Evolutionary conservation across 2,329 filamentous ascomycete species (phyloP).

Genomic region (Emergomyces orientalis): DNA sequence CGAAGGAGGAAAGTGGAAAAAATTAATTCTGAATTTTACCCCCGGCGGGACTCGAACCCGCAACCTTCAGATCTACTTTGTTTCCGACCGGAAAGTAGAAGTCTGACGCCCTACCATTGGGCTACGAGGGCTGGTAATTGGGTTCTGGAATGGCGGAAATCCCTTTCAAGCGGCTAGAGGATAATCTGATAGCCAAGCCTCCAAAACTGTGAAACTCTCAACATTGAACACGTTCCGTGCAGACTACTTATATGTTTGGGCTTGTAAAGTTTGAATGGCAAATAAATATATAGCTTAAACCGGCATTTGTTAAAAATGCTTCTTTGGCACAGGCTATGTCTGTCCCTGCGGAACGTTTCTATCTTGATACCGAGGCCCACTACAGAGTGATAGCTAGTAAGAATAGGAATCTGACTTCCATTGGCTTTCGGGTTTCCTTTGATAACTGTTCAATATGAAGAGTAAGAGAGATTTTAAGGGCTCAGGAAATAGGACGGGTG

Average conservation of each 20-base stretch:
- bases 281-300: neutral
- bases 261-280: neutral
- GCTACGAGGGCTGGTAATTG: slow-evolving; percentile 1
- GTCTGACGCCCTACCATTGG: slow-evolving; percentile 7
- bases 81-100: neutral
- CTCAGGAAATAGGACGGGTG: neutral
- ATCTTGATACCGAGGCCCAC: too few relatives aligned
- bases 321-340: too few relatives aligned
- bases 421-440: too few relatives aligned
- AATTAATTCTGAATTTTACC: neutral
- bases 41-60: slow-evolving; percentile 5
- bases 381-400: too few relatives aligned
- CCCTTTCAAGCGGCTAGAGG: neutral
- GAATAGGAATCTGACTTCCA: too few relatives aligned
- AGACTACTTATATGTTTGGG: neutral
- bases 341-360: too few relatives aligned
- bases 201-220: too few relatives aligned
- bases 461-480: neutral
- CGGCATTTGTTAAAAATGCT: neutral
- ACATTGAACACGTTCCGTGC: too few relatives aligned
- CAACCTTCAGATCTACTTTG: slow-evolving; percentile 1
- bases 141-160: neutral
- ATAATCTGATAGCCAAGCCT: neutral
- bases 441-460: neutral
- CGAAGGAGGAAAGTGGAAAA: too few relatives aligned